Evolutionary conservation across 1,139 yeast species (phyloP).

Genomic region (Candida frijolesensis): DNA sequence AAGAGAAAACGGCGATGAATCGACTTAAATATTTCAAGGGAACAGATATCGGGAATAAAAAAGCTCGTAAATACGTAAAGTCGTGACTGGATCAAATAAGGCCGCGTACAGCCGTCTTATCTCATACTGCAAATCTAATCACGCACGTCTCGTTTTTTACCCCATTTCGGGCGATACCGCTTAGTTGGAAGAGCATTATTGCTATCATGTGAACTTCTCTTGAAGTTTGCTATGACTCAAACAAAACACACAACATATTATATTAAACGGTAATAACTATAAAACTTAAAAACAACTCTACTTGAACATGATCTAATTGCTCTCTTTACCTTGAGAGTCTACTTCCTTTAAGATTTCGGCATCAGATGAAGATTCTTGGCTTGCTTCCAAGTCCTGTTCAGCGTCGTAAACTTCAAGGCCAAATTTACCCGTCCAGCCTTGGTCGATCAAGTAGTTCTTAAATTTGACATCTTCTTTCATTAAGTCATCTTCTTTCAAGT

Average conservation of each 20-base stretch:
- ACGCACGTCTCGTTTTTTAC: too few species aligned
- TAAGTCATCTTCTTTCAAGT: slow-evolving; percentile 66
- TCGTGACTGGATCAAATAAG: too few species aligned
- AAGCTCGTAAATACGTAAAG: too few species aligned
- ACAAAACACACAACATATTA: too few species aligned
- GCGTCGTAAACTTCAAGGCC: slow-evolving; percentile 42
- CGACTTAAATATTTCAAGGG: background rate
- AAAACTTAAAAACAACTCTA: background rate
- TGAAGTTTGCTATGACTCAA: too few species aligned
- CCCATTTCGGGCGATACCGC: too few species aligned
- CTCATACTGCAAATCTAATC: too few species aligned
- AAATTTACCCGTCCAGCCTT: slow-evolving; percentile 68
- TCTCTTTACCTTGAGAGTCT: background rate
- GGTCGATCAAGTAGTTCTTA: slow-evolving; percentile 56
- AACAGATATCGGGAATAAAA: background rate
- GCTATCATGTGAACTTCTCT: too few species aligned
- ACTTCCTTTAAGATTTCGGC: slow-evolving; percentile 1
- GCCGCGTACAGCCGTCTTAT: too few species aligned
- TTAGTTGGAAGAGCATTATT: too few species aligned
- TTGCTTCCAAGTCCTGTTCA: slow-evolving; percentile 18
- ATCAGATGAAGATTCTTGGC: slow-evolving; percentile 5
- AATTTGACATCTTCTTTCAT: slow-evolving; percentile 66
- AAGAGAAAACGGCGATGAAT: background rate
- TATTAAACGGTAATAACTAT: background rate
- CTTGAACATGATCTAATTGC: background rate